Conservation (phyloP, 371 early-diverging fungal genomes). For the Rhizopus sp. region DNA sequence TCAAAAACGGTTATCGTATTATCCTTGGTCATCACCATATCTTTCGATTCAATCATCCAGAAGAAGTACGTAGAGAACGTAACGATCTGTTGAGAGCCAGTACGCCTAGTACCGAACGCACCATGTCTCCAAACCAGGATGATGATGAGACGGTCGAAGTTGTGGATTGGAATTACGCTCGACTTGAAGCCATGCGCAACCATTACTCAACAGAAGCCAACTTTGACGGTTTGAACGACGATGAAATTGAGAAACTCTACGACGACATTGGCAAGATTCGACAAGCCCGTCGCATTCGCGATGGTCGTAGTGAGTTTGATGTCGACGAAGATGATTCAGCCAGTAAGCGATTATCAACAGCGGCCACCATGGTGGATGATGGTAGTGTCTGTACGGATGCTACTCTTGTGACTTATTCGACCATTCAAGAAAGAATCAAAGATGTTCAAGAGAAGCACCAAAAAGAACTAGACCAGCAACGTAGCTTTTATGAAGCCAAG, state of each 20-base stretch:
- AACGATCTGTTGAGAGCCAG: constrained; percentile 45
- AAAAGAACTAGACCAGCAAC: constrained; percentile 54
- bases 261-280: constrained; percentile 59
- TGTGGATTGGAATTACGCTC: constrained; percentile 83
- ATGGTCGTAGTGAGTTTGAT: constrained; percentile 48
- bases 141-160: constrained; percentile 44
- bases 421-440: constrained; percentile 52
- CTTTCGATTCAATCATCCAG: constrained; percentile 88
- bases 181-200: constrained; percentile 65
- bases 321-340: constrained; percentile 49
- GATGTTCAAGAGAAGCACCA: constrained; percentile 58
- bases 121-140: constrained; percentile 35
- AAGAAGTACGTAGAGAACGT: constrained; percentile 78
- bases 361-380: constrained; percentile 42
- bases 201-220: constrained; percentile 46
- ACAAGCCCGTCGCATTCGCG: constrained; percentile 51
- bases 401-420: constrained; percentile 22
- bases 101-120: constrained; percentile 17
- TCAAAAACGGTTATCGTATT: constrained; percentile 79
- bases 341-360: constrained; percentile 21
- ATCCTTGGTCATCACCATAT: constrained; percentile 82
- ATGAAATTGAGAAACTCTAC: constrained; percentile 62
- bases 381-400: constrained; percentile 50
- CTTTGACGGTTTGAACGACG: constrained; percentile 54
- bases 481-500: constrained; percentile 60